A percentile compares a stretch with the other conserved stretches of the same genome.
phyloP scores from a whole-genome alignment of 805 yeast species.

The Teunomyces kruisii region DNA sequence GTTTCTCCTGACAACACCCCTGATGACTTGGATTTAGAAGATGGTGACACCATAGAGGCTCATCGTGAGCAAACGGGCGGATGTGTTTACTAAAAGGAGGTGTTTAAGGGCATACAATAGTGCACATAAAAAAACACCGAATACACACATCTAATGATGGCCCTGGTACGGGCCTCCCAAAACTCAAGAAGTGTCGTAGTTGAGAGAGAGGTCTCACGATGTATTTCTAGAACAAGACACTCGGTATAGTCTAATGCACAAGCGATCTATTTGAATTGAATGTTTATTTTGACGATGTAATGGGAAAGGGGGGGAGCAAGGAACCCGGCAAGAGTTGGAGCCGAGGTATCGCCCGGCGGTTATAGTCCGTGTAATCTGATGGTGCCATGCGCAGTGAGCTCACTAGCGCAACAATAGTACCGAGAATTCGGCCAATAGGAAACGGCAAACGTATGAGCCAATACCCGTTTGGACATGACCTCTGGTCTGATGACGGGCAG shows the following conservation, averaged over 20 bases:
- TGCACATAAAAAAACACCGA: too few species aligned
- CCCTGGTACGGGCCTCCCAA: too few species aligned
- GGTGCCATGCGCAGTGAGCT: conserved; percentile 2
- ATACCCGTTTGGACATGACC: conserved; percentile 1
- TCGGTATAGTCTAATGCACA: background rate
- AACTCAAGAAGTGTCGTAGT: too few species aligned
- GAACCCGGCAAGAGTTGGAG: background rate
- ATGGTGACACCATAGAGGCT: conserved; percentile 95
- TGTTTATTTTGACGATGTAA: too few species aligned
- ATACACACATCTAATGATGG: too few species aligned
- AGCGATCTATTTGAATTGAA: too few species aligned
- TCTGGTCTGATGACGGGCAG: conserved; percentile 1
- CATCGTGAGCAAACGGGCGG: conserved; percentile 93
- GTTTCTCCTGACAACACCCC: conserved; percentile 89
- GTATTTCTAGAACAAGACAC: conserved; percentile 2
- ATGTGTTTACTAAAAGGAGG: conserved; percentile 6
- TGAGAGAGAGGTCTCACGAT: background rate
- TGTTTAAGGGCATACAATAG: too few species aligned
- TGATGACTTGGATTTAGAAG: conserved; percentile 87
- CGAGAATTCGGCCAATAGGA: conserved; percentile 1
- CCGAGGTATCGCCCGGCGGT: background rate
- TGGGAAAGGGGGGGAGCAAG: too few species aligned
- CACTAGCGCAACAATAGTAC: conserved; percentile 2
- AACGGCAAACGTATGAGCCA: background rate
- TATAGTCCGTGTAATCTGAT: background rate